These are phyloP conservation scores for Ophiocordyceps sinensis DNA, from an alignment of 2,329 filamentous ascomycete genomes.

Conservation along the genomic window DNA sequence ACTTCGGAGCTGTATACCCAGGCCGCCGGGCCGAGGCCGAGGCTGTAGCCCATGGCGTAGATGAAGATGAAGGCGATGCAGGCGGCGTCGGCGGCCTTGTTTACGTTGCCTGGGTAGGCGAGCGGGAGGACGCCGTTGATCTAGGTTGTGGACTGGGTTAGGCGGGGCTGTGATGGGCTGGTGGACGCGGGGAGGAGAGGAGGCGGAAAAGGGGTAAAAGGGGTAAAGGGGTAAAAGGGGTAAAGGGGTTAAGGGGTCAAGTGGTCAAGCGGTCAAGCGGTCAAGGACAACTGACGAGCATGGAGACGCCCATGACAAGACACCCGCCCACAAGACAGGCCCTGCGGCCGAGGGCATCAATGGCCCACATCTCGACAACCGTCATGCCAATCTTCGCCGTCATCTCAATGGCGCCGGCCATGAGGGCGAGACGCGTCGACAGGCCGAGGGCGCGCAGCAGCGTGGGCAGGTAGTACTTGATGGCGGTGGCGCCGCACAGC, in stretches of 20 bases:
- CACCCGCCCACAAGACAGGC: constrained; percentile 33
- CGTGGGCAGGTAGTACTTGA: constrained; percentile 45
- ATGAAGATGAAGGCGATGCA: constrained; percentile 43
- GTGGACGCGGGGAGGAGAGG: not conserved
- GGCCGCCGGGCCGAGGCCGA: constrained; percentile 40
- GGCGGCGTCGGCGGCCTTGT: constrained; percentile 29
- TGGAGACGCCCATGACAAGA: constrained; percentile 34
- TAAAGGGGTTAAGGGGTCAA: no score
- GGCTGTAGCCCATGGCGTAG: constrained; percentile 42
- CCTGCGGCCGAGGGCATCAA: constrained; percentile 36
- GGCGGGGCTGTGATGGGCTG: not conserved
- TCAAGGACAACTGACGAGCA: constrained; percentile 28
- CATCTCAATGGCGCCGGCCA: constrained; percentile 41
- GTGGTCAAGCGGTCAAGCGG: no score
- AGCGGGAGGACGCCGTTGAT: constrained; percentile 39
- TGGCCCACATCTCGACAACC: constrained; percentile 40
- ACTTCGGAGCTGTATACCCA: constrained; percentile 48
- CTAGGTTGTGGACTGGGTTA: constrained; percentile 12
- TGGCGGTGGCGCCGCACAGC: constrained; percentile 43
- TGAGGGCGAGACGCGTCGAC: constrained; percentile 28
- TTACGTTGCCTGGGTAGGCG: constrained; percentile 33
- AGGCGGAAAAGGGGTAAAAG: not conserved
- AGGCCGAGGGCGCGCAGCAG: constrained; percentile 37
- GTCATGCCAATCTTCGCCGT: constrained; percentile 43
- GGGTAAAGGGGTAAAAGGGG: no score